Percentiles rank a stretch among this genome's conserved stretches.
These are phyloP conservation scores for Ophiostoma novo-ulmi DNA, from an alignment of 2,329 filamentous ascomycete genomes.

Conservation along the genomic window DNA sequence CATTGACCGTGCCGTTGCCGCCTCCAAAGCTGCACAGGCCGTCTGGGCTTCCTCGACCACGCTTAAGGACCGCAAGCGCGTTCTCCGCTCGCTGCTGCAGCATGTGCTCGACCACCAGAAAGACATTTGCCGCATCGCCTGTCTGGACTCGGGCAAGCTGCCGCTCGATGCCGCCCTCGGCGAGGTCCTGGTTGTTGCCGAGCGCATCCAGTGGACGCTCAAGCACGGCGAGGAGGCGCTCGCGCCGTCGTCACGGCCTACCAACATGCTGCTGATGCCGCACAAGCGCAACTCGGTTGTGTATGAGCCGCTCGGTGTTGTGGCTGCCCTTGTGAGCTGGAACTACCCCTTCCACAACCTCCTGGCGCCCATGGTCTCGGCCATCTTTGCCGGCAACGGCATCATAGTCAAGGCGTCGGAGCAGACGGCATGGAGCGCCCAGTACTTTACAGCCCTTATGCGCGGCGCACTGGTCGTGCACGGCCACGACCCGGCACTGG, in stretches of 20 bases:
- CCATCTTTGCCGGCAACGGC: constrained; percentile 84
- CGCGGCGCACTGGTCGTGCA: constrained; percentile 74
- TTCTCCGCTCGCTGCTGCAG: constrained; percentile 74
- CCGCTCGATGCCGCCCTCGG: constrained; percentile 90
- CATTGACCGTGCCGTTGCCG: constrained; percentile 72
- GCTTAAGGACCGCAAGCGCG: constrained; percentile 69
- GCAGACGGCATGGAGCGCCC: constrained; percentile 87
- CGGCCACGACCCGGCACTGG: constrained; percentile 72
- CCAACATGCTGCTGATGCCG: constrained; percentile 78
- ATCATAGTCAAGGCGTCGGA: constrained; percentile 93
- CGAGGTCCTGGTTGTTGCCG: constrained; percentile 87
- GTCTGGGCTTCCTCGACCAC: constrained; percentile 71
- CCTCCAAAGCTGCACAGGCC: constrained; percentile 67
- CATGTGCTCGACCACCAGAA: constrained; percentile 86
- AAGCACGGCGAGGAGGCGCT: constrained; percentile 81
- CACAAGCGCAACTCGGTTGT: constrained; percentile 89
- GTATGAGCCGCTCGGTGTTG: constrained; percentile 89
- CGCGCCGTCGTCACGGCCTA: constrained; percentile 65
- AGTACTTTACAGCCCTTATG: constrained; percentile 75
- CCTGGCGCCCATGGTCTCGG: constrained; percentile 82
- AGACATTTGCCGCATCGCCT: constrained; percentile 76
- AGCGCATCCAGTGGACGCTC: constrained; percentile 94
- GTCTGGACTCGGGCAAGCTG: constrained; percentile 92
- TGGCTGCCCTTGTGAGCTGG: constrained; percentile 91
- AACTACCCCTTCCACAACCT: constrained; percentile 98